phyloP scores from a whole-genome alignment of 2,329 filamentous ascomycete species.

The Fusarium zealandicum region DNA sequence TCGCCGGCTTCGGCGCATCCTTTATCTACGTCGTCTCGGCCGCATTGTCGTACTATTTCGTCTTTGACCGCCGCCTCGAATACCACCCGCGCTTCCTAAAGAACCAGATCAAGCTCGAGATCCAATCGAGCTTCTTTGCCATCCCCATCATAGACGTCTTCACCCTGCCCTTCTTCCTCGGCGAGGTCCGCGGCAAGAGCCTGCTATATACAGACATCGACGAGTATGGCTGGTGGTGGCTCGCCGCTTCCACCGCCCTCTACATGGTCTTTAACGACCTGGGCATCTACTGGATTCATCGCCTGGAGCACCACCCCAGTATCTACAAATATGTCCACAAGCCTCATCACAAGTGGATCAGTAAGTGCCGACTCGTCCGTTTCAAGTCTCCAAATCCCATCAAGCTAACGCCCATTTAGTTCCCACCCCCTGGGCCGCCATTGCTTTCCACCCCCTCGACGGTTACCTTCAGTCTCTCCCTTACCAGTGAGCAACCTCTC shows the following conservation, averaged over 20 bases:
- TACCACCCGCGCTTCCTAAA: slow-evolving; percentile 57
- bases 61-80: slow-evolving; percentile 59
- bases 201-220: slow-evolving; percentile 50
- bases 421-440: slow-evolving; percentile 55
- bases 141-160: slow-evolving; percentile 55
- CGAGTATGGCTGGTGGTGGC: slow-evolving; percentile 52
- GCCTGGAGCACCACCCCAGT: slow-evolving; percentile 54
- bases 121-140: slow-evolving; percentile 51
- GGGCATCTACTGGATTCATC: slow-evolving; percentile 57
- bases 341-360: slow-evolving; percentile 58
- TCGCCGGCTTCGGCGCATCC: slow-evolving; percentile 50
- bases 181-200: slow-evolving; percentile 56
- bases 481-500: slow-evolving; percentile 49
- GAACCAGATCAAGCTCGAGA: slow-evolving; percentile 56
- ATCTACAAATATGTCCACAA: slow-evolving; percentile 58
- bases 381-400: neutral
- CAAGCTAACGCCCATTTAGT: slow-evolving; percentile 41
- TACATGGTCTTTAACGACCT: slow-evolving; percentile 57
- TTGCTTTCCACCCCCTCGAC: slow-evolving; percentile 57
- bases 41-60: slow-evolving; percentile 74
- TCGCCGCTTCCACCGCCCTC: slow-evolving; percentile 48
- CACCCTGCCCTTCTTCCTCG: slow-evolving; percentile 55
- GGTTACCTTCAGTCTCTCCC: slow-evolving; percentile 56
- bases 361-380: slow-evolving; percentile 39
- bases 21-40: slow-evolving; percentile 71